Evolutionary conservation across 345 rosid genomes (phyloP), one percentile per base, ranked within the genome.

Genomic region (Heritiera littoralis): DNA sequence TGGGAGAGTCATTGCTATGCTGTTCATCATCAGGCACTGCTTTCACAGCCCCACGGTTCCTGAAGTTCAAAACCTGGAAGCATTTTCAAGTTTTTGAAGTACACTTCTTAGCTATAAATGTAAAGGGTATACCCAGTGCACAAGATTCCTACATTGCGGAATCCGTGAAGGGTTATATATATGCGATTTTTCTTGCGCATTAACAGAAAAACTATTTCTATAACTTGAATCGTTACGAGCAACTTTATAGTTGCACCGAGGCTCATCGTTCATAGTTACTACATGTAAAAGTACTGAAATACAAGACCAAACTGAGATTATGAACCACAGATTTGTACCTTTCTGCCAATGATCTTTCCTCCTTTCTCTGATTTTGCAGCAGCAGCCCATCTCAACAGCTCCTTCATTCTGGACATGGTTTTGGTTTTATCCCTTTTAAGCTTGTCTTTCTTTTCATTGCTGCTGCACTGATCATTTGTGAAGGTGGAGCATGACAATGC

Each of bases 301-400:
- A 13, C 5, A 14, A 35, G 17, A 51, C 5, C 23, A 65, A 38
- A 15, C 0, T 2, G 23, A 20, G 5, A 23, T 20, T 70, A 20
- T 14, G 28, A 54, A 20, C 6, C 48, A n/a, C 54, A 17, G 8
- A 9, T 35, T 41, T 40, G 11, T 70, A 92, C 97, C 94, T 92
- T 95, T 76, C 92, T 80, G 51, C 87, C 81, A 17, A 93, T 80
- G 79, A 86, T 88, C 48, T 92, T 92, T 51, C 73, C 88, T 43
- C 86, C 93, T 82, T 88, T 95, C 9, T 90, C 88, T 5, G 94
- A 83, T 91, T 90, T 91, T 9, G 95, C 81, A 69, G 93, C 88
- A 0, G 93, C 92, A 54, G 94, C 96, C 97, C 99, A 90, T 85
- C 87, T 88, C 66, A 92, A 55, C 23, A 93, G 88, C 82, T 91